Base-by-base conservation (phyloP, 768 basidiomycete genomes). In the Suillus cothurnatus region DNA sequence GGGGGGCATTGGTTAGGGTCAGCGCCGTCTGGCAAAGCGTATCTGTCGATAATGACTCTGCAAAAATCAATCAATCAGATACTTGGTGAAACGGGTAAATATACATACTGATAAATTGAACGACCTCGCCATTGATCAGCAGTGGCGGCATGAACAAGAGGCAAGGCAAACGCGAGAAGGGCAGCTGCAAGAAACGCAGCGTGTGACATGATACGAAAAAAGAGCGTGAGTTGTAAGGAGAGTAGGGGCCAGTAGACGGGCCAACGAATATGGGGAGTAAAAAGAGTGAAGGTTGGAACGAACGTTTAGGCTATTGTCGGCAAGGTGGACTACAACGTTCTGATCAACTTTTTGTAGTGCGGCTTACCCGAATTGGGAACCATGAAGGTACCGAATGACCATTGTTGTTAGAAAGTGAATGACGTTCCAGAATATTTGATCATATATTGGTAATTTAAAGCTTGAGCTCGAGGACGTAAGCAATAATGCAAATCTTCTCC, bases 11-110 rank as follows among this genome's bases (percentile, higher is more conserved):
- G 71, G 64, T 77, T 83, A 39, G 77, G 75, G 71, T 83, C 78
- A 1, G 85, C 78, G n/a, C 84, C 84, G 0, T 79, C 71, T 11
- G 88, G 85, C 14, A 92, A 82, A 21, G 92, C 91, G 73, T 86
- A 95, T 49, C 93, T 88, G 74, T 94, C 92, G 3, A 87, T 88
- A 63, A 93, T 84, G 66, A 92, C 71, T 74, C 89, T 90, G 66
- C 9, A 47, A 23, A 28, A 31, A 57, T 28, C 31, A 62, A 28
- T 59, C 23, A 31, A 19, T 45, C 39, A 36, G 53, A 28, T 34
- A 52, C 32, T 47, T 28, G 49, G 56, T 62, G 34, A 39, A 43
- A 36, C 31, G 58, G 32, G 23, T 55, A 34, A 39, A 39, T 52
- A 5, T 34, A 75, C 83, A 43, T 66, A 88, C 88, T 94, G 92